A percentile compares a stretch with the other conserved stretches of the same genome.
These are phyloP conservation scores for Paraphysoderma sedebokerense DNA, from an alignment of 371 early-diverging fungal species.

Conservation along the genomic window DNA sequence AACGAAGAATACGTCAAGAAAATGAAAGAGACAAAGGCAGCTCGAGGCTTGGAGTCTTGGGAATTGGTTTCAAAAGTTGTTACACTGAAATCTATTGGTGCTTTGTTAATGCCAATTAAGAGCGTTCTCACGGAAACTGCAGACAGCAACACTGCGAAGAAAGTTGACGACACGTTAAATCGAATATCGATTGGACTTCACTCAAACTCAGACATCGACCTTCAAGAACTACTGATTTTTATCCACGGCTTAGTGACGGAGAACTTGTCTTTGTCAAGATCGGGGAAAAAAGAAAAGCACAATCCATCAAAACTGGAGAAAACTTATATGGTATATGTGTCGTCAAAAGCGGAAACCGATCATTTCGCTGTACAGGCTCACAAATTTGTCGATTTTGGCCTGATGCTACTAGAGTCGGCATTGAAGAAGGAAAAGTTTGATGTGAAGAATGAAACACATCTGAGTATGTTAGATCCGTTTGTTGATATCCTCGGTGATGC, in stretches of 20 bases:
- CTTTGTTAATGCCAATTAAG: slow-evolving; percentile 64
- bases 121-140: slow-evolving; percentile 70
- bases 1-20: slow-evolving; percentile 71
- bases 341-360: no score
- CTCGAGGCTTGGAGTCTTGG: slow-evolving; percentile 62
- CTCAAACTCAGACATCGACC: slow-evolving; percentile 47
- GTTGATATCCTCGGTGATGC: slow-evolving; percentile 62
- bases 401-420: slow-evolving; percentile 46
- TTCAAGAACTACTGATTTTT: slow-evolving; percentile 52
- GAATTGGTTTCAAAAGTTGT: slow-evolving; percentile 52
- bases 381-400: slow-evolving; percentile 81
- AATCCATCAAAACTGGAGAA: slow-evolving; percentile 4
- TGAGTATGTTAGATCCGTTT: slow-evolving; percentile 54
- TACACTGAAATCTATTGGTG: slow-evolving; percentile 38
- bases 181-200: slow-evolving; percentile 59
- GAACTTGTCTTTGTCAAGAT: slow-evolving; percentile 40
- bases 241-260: slow-evolving; percentile 66
- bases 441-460: slow-evolving; percentile 22
- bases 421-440: slow-evolving; percentile 49
- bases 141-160: slow-evolving; percentile 44
- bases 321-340: no score
- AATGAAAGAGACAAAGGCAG: slow-evolving; percentile 70
- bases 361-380: no score
- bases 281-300: slow-evolving; percentile 10
- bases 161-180: slow-evolving; percentile 60